Base-by-base conservation (phyloP, 768 basidiomycete species). In the Mycena polygramma region DNA sequence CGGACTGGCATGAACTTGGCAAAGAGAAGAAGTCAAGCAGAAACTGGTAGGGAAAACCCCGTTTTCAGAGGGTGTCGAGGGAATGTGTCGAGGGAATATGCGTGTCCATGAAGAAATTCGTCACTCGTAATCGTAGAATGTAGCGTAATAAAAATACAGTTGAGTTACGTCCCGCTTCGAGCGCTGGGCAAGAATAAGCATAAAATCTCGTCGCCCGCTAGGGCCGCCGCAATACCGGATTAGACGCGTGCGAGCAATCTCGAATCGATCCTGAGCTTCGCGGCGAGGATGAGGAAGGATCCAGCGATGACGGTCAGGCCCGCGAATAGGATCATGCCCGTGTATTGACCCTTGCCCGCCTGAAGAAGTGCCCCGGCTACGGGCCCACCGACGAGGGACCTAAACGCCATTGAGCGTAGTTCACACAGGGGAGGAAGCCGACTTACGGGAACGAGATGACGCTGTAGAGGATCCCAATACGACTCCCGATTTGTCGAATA, bases 381-480 rank as follows among this genome's bases (percentile, higher is more conserved):
- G 2, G 92, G 92, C 2, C 88, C 89, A 13, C 92, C 91, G 36
- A 90, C 78, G 24, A 93, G 81, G 2, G 91, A 85, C 35, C 92
- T 93, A 66, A 22, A 7, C 41, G 15, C 64, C 57, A 19, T 55
- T 17, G 45, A 46, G 22, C 13, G 57, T 20, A 11, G 10, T 4
- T 48, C 43, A 59, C 24, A 52, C 9, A 69, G 48, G 64, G 22
- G 53, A 57, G 15, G 68, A 57, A 58, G 24, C 20, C 45, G 7
- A 91, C 92, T 85, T 78, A 93, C 91, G 91, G 90, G 46, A 92
- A 83, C 0, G 92, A 89, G 24, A 92, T 88, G 19, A 91, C 79
- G 24, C 83, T 89, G 75, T 92, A 93, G 51, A 92, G 75, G 68
- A 89, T 80, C 22, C 92, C 92, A 52, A 93, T 88, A 54, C 90